Evolutionary conservation across 257 asterid species (phyloP).

Genomic region (Anisodus acutangulus): DNA sequence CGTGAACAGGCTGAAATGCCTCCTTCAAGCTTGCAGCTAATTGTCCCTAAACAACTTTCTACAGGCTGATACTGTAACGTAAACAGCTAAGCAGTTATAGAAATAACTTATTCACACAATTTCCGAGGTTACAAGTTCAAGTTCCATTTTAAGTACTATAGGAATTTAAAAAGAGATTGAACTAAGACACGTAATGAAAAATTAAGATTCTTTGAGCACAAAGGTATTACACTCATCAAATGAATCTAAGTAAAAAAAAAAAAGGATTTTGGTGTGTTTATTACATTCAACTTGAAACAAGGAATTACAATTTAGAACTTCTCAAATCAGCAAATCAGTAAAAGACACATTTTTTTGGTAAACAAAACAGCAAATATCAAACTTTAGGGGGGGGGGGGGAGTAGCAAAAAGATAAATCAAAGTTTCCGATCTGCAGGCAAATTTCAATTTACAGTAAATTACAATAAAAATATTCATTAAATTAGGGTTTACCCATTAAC

Average conservation of each 20-base stretch:
- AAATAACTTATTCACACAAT: not conserved
- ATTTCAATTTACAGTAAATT: not conserved
- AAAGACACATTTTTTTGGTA: not conserved
- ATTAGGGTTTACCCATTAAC: slow-evolving; percentile 64
- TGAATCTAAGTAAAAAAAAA: not conserved
- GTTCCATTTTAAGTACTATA: not conserved
- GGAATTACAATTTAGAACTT: not conserved
- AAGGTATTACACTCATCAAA: not conserved
- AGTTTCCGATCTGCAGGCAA: not conserved
- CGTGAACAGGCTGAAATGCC: not conserved
- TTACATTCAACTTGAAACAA: not conserved
- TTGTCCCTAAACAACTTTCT: not conserved
- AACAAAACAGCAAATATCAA: not conserved
- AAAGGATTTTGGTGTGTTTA: not conserved
- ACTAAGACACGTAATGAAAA: not conserved
- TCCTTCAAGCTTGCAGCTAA: not conserved
- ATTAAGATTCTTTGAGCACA: not conserved
- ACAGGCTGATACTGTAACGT: not conserved
- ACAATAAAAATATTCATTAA: slow-evolving; percentile 25
- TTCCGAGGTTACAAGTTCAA: not conserved
- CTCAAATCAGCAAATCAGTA: not conserved
- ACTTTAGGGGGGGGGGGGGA: not conserved
- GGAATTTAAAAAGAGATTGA: not conserved
- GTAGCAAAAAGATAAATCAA: not conserved
- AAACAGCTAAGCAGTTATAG: not conserved